phyloP scores from a whole-genome alignment of 495 filamentous ascomycete species.

The Podospora fimiseda region DNA sequence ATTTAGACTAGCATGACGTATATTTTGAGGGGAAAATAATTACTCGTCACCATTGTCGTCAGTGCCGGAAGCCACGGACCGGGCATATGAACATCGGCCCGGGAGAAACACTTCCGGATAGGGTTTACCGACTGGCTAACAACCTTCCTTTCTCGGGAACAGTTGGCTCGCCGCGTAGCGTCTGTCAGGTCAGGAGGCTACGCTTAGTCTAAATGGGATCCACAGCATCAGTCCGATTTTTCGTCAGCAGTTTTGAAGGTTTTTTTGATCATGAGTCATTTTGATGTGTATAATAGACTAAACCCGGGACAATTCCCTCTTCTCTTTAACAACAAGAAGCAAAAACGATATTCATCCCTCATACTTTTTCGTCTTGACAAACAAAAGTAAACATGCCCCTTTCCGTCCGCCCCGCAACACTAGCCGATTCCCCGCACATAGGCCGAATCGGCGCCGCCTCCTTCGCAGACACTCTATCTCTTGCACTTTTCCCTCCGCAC shows the following conservation, averaged over 20 bases:
- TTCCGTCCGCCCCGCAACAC: slow-evolving; percentile 13
- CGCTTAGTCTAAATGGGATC: too few relatives aligned
- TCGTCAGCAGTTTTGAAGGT: not conserved
- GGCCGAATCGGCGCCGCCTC: slow-evolving; percentile 14
- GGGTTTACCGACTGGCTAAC: too few relatives aligned
- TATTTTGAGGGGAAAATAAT: too few relatives aligned
- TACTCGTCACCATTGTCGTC: too few relatives aligned
- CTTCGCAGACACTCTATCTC: slow-evolving; percentile 14
- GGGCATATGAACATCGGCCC: too few relatives aligned
- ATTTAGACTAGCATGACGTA: too few relatives aligned
- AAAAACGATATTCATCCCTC: too few relatives aligned
- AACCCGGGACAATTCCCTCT: not conserved
- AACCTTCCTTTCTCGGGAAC: not conserved
- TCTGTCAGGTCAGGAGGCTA: too few relatives aligned
- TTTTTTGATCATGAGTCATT: not conserved
- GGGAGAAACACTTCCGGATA: too few relatives aligned
- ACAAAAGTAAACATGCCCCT: slow-evolving; percentile 11
- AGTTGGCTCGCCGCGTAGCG: too few relatives aligned
- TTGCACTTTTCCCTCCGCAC: slow-evolving; percentile 16
- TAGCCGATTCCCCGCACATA: slow-evolving; percentile 10
- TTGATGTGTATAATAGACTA: not conserved
- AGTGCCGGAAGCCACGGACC: slow-evolving; percentile 17
- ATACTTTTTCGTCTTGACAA: not conserved
- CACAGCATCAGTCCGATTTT: too few relatives aligned
- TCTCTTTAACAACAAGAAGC: not conserved